phyloP scores from a whole-genome alignment of 2,329 filamentous ascomycete genomes.

The Parasarocladium wereldwijsianum region DNA sequence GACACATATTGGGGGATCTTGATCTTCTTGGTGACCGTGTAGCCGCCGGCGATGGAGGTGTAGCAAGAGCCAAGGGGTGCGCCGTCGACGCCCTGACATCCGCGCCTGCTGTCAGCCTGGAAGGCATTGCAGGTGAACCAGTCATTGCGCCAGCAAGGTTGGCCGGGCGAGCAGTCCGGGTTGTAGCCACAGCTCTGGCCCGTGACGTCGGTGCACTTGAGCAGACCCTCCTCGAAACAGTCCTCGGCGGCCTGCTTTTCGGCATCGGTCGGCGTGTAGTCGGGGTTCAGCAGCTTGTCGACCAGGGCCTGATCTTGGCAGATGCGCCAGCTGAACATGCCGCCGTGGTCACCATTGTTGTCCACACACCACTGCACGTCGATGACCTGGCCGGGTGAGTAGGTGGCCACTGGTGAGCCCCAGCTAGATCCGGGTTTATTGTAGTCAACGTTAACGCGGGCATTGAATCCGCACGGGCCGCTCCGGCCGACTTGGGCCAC shows the following conservation, averaged over 20 bases:
- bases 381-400: conserved; percentile 27
- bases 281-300: conserved; percentile 30
- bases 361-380: conserved; percentile 41
- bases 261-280: conserved; percentile 30
- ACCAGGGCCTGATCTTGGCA: conserved; percentile 35
- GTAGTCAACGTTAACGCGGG: conserved; percentile 36
- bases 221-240: conserved; percentile 32
- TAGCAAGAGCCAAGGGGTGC: conserved; percentile 27
- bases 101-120: conserved; percentile 19
- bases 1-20: conserved; percentile 32
- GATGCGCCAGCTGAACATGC: conserved; percentile 40
- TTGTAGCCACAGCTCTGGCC: conserved; percentile 33
- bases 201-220: conserved; percentile 32
- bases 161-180: conserved; percentile 27
- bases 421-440: conserved; percentile 29
- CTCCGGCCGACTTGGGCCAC: conserved; percentile 28
- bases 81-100: conserved; percentile 30
- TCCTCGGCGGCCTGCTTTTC: conserved; percentile 39
- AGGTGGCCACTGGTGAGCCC: conserved; percentile 29
- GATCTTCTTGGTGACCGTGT: conserved; percentile 36
- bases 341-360: conserved; percentile 40
- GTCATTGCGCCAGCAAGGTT: conserved; percentile 33
- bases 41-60: conserved; percentile 37
- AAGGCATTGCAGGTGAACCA: conserved; percentile 40
- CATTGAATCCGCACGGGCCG: conserved; percentile 38